phyloP scores from a whole-genome alignment of 306 rosid species.

The Malus sylvestris region DNA sequence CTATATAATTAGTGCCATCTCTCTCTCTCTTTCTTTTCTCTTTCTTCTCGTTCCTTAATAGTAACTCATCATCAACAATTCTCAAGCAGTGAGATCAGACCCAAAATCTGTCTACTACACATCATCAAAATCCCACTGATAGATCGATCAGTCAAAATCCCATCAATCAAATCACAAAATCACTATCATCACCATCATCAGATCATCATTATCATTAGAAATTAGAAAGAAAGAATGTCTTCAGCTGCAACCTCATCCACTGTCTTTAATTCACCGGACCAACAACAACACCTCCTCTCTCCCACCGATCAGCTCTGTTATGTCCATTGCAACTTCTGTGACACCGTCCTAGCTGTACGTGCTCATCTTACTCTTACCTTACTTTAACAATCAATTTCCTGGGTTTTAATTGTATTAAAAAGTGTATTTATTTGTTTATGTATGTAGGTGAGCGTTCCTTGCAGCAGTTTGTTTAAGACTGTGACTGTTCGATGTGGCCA shows the following conservation, averaged over 20 bases:
- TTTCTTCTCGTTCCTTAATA: neutral
- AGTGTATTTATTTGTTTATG: neutral
- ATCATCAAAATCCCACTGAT: slow-evolving; percentile 39
- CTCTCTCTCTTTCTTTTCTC: neutral
- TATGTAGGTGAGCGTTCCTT: slow-evolving; percentile 86
- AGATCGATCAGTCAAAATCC: slow-evolving; percentile 69
- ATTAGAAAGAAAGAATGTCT: slow-evolving; percentile 5
- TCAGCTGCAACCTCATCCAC: slow-evolving; percentile 34
- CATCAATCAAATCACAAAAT: slow-evolving; percentile 71
- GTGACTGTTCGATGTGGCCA: slow-evolving; percentile 96
- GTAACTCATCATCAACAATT: slow-evolving; percentile 25
- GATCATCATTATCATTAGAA: neutral
- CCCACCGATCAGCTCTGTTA: slow-evolving; percentile 94
- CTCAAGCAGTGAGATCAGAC: slow-evolving; percentile 38
- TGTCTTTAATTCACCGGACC: slow-evolving; percentile 61
- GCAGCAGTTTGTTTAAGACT: slow-evolving; percentile 74
- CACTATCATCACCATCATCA: neutral
- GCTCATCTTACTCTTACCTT: neutral
- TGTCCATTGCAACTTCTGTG: slow-evolving; percentile 93
- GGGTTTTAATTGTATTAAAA: neutral
- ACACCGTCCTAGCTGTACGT: slow-evolving; percentile 84
- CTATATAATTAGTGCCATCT: slow-evolving; percentile 8
- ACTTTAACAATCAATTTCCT: neutral
- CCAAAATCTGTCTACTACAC: slow-evolving; percentile 23
- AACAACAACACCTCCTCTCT: slow-evolving; percentile 38